phyloP scores from a whole-genome alignment of 2,329 filamentous ascomycete species.

The Leptographium radiaticola region DNA sequence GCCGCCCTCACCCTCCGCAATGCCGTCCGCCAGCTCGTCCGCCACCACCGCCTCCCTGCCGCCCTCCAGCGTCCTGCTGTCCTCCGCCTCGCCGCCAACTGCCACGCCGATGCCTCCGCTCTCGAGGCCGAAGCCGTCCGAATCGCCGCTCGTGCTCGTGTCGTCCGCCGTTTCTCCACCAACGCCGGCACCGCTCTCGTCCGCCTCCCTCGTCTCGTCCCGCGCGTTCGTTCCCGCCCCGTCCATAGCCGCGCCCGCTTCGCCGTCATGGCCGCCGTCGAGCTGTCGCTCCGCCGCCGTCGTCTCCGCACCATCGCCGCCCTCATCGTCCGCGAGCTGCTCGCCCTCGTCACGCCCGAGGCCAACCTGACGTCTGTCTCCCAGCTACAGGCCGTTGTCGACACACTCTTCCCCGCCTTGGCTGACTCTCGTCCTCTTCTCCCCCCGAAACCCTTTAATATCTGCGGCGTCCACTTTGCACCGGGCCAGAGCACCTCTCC shows the following conservation, averaged over 20 bases:
- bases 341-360: constrained; percentile 38
- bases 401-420: constrained; percentile 35
- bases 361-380: constrained; percentile 25
- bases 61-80: constrained; percentile 57
- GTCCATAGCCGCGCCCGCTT: constrained; percentile 10
- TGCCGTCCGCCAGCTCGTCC: constrained; percentile 56
- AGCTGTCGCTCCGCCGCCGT: constrained; percentile 16
- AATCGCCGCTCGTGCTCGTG: constrained; percentile 34
- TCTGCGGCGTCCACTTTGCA: constrained; percentile 34
- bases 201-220: constrained; percentile 24
- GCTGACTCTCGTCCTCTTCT: constrained; percentile 3
- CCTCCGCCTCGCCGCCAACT: constrained; percentile 42
- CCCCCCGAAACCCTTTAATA: constrained; percentile 24
- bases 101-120: constrained; percentile 27
- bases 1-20: constrained; percentile 68
- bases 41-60: constrained; percentile 46
- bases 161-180: constrained; percentile 33
- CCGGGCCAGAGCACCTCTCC: constrained; percentile 23
- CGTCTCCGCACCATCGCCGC: constrained; percentile 31
- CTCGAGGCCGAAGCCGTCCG: constrained; percentile 40
- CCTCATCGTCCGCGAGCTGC: constrained; percentile 32
- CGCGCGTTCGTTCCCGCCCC: not conserved
- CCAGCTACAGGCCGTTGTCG: constrained; percentile 31
- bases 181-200: constrained; percentile 34
- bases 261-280: constrained; percentile 10